These are phyloP conservation scores for Ramalina peruviana DNA, from an alignment of 495 filamentous ascomycete genomes.

Conservation along the genomic window DNA sequence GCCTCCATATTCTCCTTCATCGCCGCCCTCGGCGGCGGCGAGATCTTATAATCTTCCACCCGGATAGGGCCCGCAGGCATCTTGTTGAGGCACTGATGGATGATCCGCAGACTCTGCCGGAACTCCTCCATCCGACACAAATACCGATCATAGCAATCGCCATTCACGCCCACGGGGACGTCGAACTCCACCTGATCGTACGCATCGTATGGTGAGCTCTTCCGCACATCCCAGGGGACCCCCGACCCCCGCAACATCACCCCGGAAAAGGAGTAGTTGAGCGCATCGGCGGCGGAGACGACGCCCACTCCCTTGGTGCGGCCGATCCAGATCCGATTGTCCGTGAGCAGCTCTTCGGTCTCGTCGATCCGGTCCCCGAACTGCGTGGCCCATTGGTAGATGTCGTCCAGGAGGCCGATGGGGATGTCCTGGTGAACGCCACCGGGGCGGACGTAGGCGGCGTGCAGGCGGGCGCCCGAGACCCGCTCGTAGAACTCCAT, in stretches of 20 bases:
- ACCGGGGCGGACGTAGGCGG: constrained; percentile 94
- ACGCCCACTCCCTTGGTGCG: constrained; percentile 85
- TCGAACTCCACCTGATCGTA: constrained; percentile 98
- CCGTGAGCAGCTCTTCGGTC: constrained; percentile 94
- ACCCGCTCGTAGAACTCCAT: constrained; percentile 99
- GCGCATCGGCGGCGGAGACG: constrained; percentile 77
- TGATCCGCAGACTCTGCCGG: constrained; percentile 91
- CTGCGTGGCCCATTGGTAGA: constrained; percentile 99
- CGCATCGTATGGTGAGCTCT: constrained; percentile 90
- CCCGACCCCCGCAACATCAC: constrained; percentile 97
- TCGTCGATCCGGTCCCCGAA: constrained; percentile 99
- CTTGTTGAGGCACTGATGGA: constrained; percentile 97
- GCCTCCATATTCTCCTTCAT: constrained; percentile 99
- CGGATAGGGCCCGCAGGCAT: constrained; percentile 91
- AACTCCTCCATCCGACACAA: constrained; percentile 99
- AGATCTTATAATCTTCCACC: constrained; percentile 97
- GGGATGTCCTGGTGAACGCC: constrained; percentile 95
- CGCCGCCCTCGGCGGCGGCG: constrained; percentile 86
- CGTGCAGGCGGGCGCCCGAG: constrained; percentile 93
- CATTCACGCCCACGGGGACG: constrained; percentile 89
- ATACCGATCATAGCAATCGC: constrained; percentile 98
- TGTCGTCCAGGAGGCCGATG: constrained; percentile 90
- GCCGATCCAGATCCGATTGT: constrained; percentile 98
- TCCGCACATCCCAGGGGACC: constrained; percentile 96
- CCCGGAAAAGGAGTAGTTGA: constrained; percentile 91